Base-by-base conservation (phyloP, 1,284 basidiomycete species). In the Sporisorium sorghi region DNA sequence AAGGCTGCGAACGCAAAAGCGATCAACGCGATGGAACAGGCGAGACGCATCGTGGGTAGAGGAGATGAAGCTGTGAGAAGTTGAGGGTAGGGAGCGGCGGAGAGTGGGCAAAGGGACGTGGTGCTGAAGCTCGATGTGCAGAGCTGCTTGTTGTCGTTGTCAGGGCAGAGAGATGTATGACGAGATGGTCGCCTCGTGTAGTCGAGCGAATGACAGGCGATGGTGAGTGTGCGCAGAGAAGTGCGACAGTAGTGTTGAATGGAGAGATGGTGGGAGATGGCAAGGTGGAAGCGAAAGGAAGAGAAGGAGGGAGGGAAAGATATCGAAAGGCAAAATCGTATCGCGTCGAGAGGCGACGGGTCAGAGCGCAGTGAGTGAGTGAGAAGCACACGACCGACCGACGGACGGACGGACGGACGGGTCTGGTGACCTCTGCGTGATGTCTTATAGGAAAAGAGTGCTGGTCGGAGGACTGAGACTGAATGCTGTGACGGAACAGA, bases 11-110 rank as follows among this genome's bases (percentile, higher is more conserved):
- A 17, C 24, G 37, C 43, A 1, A 47, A 19, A 15, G 26, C 21
- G 32, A 46, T 23, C 12, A 62, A 21, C 1, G 53, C 24, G 21
- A 28, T 33, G 7, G 51, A 43, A 2, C 28, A 15, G 2, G 57
- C 26, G 28, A 56, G 26, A 19, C 52, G 47, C 57, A 66, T 66
- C 1, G 19, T 52, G 44, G 30, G 10, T 23, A 23, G 6, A 17
- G 2, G 51, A 21, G 28, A 17, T 19, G 43, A 23, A 5, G 26
- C 10, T 23, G 26, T 12, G 14, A 33, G 9, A 12, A 7, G 57
- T 37, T 43, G 55, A 43, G 55, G 8, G 2, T 53, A 54, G 50
- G 61, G 17, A 42, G 46, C 39, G 44, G 19, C 24, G 3, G 23
- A 35, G 14, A 33, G 51, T n/a, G 21, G n/a, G 28, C 6, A 35